Evolutionary conservation across 805 yeast species (phyloP).

Genomic region (fission yeast (Schizosaccharomyces pombe)): ASM294v3 CU329670.1:1255501-1256000

Average conservation of each 20-base stretch:
- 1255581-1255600: not conserved
- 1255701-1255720: not conserved
- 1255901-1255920: not conserved
- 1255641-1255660: not conserved
- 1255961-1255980: not conserved
- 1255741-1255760: not conserved
- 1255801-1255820: not conserved
- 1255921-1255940: not conserved
- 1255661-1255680: not conserved
- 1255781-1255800: not conserved
- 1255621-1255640: not conserved
- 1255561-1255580: no score
- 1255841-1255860: not conserved
- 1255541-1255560: no score
- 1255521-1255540: no score
- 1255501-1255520: no score
- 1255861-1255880: not conserved
- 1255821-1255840: not conserved
- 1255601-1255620: not conserved
- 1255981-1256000: not conserved
- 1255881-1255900: not conserved
- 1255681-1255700: not conserved
- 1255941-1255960: not conserved
- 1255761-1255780: not conserved
- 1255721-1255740: not conserved